Evolutionary conservation across 1,139 yeast genomes (phyloP), one percentile per base, ranked within the genome.

Genomic region (Taphrina pruni): DNA sequence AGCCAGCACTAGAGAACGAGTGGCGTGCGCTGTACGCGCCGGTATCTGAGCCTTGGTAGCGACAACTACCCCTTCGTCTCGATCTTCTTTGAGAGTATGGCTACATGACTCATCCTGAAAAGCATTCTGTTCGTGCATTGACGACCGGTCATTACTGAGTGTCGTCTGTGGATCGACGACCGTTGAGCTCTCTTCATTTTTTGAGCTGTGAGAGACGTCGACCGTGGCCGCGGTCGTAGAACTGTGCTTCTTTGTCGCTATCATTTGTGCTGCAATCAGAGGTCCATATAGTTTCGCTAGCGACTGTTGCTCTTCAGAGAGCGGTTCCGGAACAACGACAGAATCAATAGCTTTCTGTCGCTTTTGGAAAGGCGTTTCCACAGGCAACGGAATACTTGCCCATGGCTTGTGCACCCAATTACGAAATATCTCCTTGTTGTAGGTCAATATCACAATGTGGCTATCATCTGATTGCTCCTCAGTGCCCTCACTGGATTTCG

Each of bases 211-310:
- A 17, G 20, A 6, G 14, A 11, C n/a, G 51, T 46, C 51, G 17
- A n/a, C 51, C n/a, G n/a, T 21, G 20, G 20, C 11, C 14, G 51
- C 2, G 17, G 51, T 6, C 11, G 2, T 14, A 39, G 43, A 17
- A 39, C 6, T 9, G 17, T 35, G 14, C 41, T 17, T 35, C 43
- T 54, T 32, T 17, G 58, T 11, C 21, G 41, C 9, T 43, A 54
- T 54, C 60, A 56, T 56, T 41, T 56, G 60, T 26, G 60, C 60
- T 12, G 60, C 60, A 11, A 56, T 56, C 12, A 39, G 35, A 8
- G 60, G 60, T 6, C 60, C 60, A 56, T 56, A 56, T 14, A 56
- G 20, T 56, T 56, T 56, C 35, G 46, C 35, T 50, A 56, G 50
- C 21, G 60, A 56, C 39, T 56, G 46, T 6, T 56, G 60, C 41